Percentiles rank a stretch among this genome's conserved stretches.
Evolutionary conservation across 345 rosid genomes (phyloP).

Genomic region (Citrus trifoliata): DNA sequence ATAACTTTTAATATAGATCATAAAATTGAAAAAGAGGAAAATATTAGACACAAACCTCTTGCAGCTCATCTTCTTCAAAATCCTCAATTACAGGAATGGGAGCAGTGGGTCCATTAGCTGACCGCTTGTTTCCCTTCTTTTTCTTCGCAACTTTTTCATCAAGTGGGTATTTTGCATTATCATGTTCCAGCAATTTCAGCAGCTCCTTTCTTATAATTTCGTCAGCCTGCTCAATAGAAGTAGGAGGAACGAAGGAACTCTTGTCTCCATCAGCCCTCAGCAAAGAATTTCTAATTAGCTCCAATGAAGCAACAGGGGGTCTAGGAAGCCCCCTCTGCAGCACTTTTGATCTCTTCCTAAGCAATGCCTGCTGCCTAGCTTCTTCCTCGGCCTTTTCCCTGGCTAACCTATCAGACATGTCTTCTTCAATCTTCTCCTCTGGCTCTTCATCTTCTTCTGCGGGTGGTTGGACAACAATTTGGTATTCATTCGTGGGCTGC

Average conservation of each 20-base stretch:
- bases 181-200: slow-evolving; percentile 74
- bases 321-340: slow-evolving; percentile 97
- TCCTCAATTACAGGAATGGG: slow-evolving; percentile 65
- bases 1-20: neutral
- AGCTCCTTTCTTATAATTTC: slow-evolving; percentile 85
- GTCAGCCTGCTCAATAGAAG: slow-evolving; percentile 81
- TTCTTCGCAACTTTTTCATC: slow-evolving; percentile 71
- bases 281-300: slow-evolving; percentile 75
- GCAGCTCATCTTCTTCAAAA: slow-evolving; percentile 76
- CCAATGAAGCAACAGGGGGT: slow-evolving; percentile 89
- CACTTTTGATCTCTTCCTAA: slow-evolving; percentile 95
- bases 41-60: slow-evolving; percentile 48
- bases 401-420: slow-evolving; percentile 92
- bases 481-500: slow-evolving; percentile 93
- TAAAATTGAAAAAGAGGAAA: neutral
- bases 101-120: slow-evolving; percentile 49
- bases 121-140: slow-evolving; percentile 70
- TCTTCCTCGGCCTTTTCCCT: slow-evolving; percentile 95
- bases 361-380: slow-evolving; percentile 77
- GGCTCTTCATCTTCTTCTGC: slow-evolving; percentile 85
- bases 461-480: slow-evolving; percentile 74
- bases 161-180: slow-evolving; percentile 98
- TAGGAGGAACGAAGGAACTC: slow-evolving; percentile 94
- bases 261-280: slow-evolving; percentile 80
- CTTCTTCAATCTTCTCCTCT: slow-evolving; percentile 95